These are phyloP conservation scores for Macrolepiota dolichaula DNA, from an alignment of 768 basidiomycete genomes.

Conservation along the genomic window DNA sequence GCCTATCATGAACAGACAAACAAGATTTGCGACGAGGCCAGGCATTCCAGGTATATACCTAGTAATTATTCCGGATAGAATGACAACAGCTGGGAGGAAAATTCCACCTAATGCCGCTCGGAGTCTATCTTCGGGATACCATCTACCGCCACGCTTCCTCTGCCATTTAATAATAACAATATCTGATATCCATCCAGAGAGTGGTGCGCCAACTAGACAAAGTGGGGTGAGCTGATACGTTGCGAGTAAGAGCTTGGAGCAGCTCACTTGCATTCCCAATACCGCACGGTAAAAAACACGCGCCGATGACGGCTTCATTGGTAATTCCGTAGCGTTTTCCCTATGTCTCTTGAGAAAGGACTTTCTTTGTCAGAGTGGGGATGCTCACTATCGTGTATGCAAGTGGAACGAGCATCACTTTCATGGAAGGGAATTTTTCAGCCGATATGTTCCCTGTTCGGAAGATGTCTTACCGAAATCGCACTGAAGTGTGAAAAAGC, in stretches of 20 bases:
- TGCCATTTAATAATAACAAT: constrained; percentile 45
- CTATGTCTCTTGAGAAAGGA: constrained; percentile 25
- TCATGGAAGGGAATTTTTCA: no score
- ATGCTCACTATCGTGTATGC: constrained; percentile 62
- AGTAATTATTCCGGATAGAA: constrained; percentile 47
- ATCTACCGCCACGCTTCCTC: constrained; percentile 45
- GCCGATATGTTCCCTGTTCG: constrained; percentile 34
- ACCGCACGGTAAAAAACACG: constrained; percentile 57
- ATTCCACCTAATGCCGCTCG: constrained; percentile 47
- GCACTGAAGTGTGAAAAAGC: constrained; percentile 23
- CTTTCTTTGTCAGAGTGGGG: background rate
- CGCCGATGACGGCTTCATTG: constrained; percentile 56
- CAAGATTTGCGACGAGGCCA: constrained; percentile 29
- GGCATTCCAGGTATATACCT: constrained; percentile 44
- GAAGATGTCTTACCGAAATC: constrained; percentile 36
- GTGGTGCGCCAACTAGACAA: constrained; percentile 52
- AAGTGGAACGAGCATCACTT: constrained; percentile 60
- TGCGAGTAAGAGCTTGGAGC: background rate
- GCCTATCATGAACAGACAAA: constrained; percentile 15
- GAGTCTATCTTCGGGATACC: constrained; percentile 70
- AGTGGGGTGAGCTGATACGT: background rate
- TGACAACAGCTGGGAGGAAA: constrained; percentile 47
- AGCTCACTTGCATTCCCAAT: constrained; percentile 56
- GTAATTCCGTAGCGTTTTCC: constrained; percentile 53
- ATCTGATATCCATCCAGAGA: constrained; percentile 62